phyloP scores from a whole-genome alignment of 1,284 basidiomycete genomes.

The Irpex lacteus region DNA sequence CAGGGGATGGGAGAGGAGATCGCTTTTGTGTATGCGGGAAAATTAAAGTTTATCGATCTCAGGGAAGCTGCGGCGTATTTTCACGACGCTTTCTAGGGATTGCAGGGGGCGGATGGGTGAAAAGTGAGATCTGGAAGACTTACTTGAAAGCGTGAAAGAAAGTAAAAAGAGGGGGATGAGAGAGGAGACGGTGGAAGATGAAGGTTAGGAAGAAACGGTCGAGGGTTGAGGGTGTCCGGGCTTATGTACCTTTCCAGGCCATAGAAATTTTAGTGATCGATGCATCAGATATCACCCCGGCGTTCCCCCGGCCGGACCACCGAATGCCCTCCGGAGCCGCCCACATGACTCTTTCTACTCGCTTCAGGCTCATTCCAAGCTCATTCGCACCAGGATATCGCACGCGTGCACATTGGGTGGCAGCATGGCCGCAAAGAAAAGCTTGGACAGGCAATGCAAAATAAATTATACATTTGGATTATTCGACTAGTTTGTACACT shows the following conservation, averaged over 20 bases:
- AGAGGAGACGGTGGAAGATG: slow-evolving; percentile 29
- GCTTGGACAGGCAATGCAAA: not conserved
- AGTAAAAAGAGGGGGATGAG: slow-evolving; percentile 29
- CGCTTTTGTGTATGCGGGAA: not conserved
- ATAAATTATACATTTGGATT: slow-evolving; percentile 13
- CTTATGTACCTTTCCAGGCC: slow-evolving; percentile 34
- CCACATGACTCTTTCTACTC: slow-evolving; percentile 15
- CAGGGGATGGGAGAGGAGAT: not conserved
- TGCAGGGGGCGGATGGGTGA: slow-evolving; percentile 9
- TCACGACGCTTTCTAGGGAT: slow-evolving; percentile 12
- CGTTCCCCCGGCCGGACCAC: slow-evolving; percentile 24
- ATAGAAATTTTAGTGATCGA: slow-evolving; percentile 38
- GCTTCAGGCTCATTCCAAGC: slow-evolving; percentile 10
- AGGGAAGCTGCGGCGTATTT: not conserved
- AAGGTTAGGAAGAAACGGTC: slow-evolving; percentile 31
- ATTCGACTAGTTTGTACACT: slow-evolving; percentile 8
- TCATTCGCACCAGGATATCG: slow-evolving; percentile 7
- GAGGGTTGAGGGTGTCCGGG: slow-evolving; percentile 29
- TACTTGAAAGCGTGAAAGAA: slow-evolving; percentile 29
- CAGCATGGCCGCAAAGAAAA: not conserved
- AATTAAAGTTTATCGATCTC: not conserved
- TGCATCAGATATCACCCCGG: slow-evolving; percentile 29
- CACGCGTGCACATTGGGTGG: not conserved
- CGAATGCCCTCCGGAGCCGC: slow-evolving; percentile 14
- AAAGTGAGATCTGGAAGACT: slow-evolving; percentile 17